Evolutionary conservation across 2,329 filamentous ascomycete genomes (phyloP).

Genomic region (Fusarium sterilihyphosum): DNA sequence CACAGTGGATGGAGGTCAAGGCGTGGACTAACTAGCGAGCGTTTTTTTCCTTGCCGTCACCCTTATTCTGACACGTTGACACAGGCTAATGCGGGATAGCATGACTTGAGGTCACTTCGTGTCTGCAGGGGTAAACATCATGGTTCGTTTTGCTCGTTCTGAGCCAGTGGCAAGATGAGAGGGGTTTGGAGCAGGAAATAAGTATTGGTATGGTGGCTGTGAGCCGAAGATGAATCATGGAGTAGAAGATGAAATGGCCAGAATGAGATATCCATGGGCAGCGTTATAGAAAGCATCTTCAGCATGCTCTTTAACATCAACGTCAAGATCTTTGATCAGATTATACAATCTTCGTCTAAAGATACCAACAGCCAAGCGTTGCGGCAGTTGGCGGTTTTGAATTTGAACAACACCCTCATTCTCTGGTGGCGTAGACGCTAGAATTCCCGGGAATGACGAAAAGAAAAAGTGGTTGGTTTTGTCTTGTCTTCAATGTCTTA

Average conservation of each 20-base stretch:
- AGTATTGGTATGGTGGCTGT: not conserved
- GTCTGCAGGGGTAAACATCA: conserved; percentile 3
- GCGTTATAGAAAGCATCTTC: not conserved
- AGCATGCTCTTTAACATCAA: not conserved
- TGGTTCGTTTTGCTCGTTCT: not conserved
- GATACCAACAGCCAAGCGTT: not conserved
- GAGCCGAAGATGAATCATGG: not conserved
- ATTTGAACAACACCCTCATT: not conserved
- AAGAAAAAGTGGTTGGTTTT: conserved; percentile 20
- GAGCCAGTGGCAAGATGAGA: conserved; percentile 26
- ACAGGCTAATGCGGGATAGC: conserved; percentile 22
- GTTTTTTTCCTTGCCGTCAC: not conserved
- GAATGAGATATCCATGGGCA: not conserved
- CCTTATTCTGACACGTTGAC: conserved; percentile 9
- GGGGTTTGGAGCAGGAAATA: not conserved
- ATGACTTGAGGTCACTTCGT: conserved; percentile 14
- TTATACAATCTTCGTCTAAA: not conserved
- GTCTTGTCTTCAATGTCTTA: conserved; percentile 17
- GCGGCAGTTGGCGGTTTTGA: conserved; percentile 1
- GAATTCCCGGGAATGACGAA: conserved; percentile 19
- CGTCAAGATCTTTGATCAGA: not conserved
- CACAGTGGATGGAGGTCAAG: conserved; percentile 6
- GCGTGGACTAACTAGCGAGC: conserved; percentile 2
- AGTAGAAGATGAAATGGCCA: not conserved
- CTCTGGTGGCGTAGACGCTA: conserved; percentile 32